These are phyloP conservation scores for Solanum peruvianum DNA, from an alignment of 257 asterid genomes.

Conservation along the genomic window DNA sequence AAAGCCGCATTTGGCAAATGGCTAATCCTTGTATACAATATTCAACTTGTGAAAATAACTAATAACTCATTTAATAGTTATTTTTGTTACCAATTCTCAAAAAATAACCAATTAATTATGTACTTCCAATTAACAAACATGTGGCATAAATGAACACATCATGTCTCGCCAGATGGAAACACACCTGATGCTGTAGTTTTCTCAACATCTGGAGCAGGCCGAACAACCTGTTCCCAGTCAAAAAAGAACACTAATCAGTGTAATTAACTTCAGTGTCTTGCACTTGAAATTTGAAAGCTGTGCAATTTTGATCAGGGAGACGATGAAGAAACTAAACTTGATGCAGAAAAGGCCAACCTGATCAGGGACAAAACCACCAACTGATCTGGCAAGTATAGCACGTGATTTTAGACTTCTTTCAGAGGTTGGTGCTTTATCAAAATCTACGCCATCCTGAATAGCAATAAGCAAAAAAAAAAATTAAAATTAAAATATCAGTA, in stretches of 20 bases:
- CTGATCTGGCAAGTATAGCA: conserved; percentile 50
- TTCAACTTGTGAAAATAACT: background rate
- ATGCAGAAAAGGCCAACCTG: conserved; percentile 33
- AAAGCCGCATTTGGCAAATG: background rate
- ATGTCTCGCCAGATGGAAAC: background rate
- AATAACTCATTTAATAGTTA: background rate
- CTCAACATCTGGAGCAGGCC: conserved; percentile 53
- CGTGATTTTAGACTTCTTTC: conserved; percentile 61
- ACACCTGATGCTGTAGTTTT: conserved; percentile 54
- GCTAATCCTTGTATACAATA: background rate
- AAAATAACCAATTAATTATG: background rate
- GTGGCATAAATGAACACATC: background rate
- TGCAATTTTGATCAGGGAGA: background rate
- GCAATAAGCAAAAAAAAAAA: background rate
- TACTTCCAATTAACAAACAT: background rate
- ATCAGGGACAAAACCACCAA: conserved; percentile 75
- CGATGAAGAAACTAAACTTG: background rate
- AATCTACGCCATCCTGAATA: conserved; percentile 52
- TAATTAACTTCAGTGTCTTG: background rate
- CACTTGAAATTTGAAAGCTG: background rate
- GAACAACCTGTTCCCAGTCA: conserved; percentile 40
- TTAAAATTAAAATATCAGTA: background rate
- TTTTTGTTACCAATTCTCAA: background rate
- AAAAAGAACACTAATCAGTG: conserved; percentile 3
- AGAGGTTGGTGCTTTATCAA: conserved; percentile 43